These are phyloP conservation scores for Tetragonia tetragonoides DNA, from an alignment of 148 eudicot species.

Conservation along the genomic window DNA sequence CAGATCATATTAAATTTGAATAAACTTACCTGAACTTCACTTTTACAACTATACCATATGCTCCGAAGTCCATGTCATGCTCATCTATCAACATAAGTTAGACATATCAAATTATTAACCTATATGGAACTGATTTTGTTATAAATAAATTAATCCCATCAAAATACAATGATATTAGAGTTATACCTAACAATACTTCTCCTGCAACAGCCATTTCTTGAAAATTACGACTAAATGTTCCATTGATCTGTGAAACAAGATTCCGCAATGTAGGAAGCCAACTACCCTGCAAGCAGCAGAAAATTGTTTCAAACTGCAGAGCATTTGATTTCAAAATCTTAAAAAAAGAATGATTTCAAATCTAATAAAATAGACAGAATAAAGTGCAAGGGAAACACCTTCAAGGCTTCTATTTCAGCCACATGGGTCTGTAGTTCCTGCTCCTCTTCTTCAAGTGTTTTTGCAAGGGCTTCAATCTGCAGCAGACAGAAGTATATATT, in stretches of 20 bases:
- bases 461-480: slow-evolving; percentile 60
- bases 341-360: too few relatives aligned
- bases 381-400: slow-evolving; percentile 42
- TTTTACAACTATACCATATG: slow-evolving; percentile 88
- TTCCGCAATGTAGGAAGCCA: slow-evolving; percentile 92
- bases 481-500: slow-evolving; percentile 10
- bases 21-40: slow-evolving; percentile 84
- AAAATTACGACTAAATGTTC: slow-evolving; percentile 82
- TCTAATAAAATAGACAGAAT: background rate
- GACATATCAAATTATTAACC: slow-evolving; percentile 14
- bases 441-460: slow-evolving; percentile 62
- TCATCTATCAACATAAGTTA: slow-evolving; percentile 58
- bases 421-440: slow-evolving; percentile 34
- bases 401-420: slow-evolving; percentile 61
- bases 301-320: background rate
- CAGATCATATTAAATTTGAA: slow-evolving; percentile 11
- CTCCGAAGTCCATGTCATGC: slow-evolving; percentile 74
- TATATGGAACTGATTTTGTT: background rate
- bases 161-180: background rate
- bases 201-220: slow-evolving; percentile 99
- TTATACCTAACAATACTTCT: slow-evolving; percentile 85
- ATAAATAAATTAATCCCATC: background rate
- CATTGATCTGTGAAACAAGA: slow-evolving; percentile 78
- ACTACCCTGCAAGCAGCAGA: slow-evolving; percentile 50
- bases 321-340: background rate